Base-by-base conservation (phyloP, 495 filamentous ascomycete genomes). In the Tirmania nivea region DNA sequence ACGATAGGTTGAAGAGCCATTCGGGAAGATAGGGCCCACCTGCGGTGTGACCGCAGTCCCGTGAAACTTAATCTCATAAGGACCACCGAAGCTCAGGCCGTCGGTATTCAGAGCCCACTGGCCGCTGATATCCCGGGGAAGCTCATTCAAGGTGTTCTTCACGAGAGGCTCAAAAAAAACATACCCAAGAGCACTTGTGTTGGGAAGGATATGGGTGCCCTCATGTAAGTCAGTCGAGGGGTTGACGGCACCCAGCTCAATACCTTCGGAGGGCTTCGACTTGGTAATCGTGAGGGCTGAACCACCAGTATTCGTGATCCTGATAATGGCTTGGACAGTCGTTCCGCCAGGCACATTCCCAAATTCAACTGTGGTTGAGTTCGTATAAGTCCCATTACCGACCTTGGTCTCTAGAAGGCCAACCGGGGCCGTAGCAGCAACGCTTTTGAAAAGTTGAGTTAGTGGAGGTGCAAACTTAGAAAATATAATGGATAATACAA, bases 251-350 rank as follows among this genome's bases (percentile, higher is more conserved):
- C 54, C 58, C 9, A 67, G 53, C 10, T 58, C 63, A 16, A 47
- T 47, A 20, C 65, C 64, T n/a, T 60, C 54, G 7, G 58, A 59
- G 16, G 66, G 65, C 54, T 67, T 67, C 48, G 59, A 63, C 54
- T 68, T 68, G 10, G 64, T 65, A 51, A 68, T 62, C 11, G 52
- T 59, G 39, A 69, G 60, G 37, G 59, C 57, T 10, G 65, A 68
- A 8, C 68, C 68, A 34, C 68, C 68, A 7, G 36, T 59, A 49
- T 69, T 69, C 21, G 59, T 67, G 42, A 69, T 59, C 31, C 66
- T 61, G 34, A 69, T 64, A 7, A 57, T 51, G 12, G 57, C 53
- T 12, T 56, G 56, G 4, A 56, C 25, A 0, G 63, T 63, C 16
- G 54, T 60, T 8, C 66, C 64, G 14, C 63, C 57, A 14, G 52